Evolutionary conservation across 192 early-diverging fungal species (phyloP), one percentile per base, ranked within the genome.

Genomic region (Coemansia aciculifera): DNA sequence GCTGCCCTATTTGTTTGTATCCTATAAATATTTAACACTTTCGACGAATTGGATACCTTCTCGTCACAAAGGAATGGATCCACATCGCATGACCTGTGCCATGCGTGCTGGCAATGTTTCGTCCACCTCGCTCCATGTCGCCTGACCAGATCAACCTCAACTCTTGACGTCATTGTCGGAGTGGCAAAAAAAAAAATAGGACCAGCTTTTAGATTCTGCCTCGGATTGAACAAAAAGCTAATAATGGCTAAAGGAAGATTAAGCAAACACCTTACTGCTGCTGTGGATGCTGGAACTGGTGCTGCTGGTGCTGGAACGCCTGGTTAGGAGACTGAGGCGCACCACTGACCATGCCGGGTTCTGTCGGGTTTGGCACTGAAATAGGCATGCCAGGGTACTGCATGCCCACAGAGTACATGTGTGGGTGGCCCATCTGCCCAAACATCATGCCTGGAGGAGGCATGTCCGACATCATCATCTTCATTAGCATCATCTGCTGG

Each of bases 391-490:
- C 62, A 6, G 62, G 36, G 23, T 66, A 75, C 24, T 59, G 38
- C 44, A 70, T 59, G 49, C 38, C 65, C 3, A 65, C 68, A 11
- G 68, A 59, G 64, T 74, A 71, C 72, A 74, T 73, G 42, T 69
- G 75, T 4, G 42, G 36, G 57, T 61, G 49, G 62, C 59, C 38
- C 78, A 75, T 67, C 72, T 68, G 78, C 19, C 70, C 70, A 36
- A 54, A 81, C 66, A 75, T 52, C 68, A 78, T 72, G 23, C 44
- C 71, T 10, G 64, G 59, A n/a, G 32, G 71, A 19, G 77, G 77
- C 71, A 71, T 52, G 23, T 73, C 72, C 5, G 68, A 43, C 77
- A 79, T 70, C 72, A 70, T 73, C 76, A 71, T 74, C 67, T 66
- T 72, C 66, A 74, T 74, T 29, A 79, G 61, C 77, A 74, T 68